Evolutionary conservation across 1,139 yeast genomes (phyloP).

Genomic region (Geotrichum citri-aurantii): DNA sequence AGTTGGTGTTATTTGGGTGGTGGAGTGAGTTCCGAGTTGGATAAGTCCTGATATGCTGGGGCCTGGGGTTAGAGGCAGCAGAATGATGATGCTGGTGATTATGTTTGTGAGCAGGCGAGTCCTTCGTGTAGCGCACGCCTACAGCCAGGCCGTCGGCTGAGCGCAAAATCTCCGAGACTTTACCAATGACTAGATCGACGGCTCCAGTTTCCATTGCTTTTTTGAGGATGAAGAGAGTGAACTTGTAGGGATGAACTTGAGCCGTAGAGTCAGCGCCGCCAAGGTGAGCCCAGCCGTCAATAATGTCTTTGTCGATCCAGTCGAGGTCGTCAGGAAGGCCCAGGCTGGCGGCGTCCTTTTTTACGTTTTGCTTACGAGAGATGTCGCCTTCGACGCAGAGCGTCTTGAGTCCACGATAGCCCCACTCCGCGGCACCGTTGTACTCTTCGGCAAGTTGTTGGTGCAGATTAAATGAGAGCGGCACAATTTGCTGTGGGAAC

Average conservation of each 20-base stretch:
- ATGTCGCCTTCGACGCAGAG: conserved; percentile 84
- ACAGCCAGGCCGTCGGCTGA: conserved; percentile 25
- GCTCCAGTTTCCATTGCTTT: conserved; percentile 81
- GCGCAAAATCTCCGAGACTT: conserved; percentile 55
- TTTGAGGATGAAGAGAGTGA: conserved; percentile 72
- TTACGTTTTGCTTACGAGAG: conserved; percentile 8
- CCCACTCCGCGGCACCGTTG: conserved; percentile 85
- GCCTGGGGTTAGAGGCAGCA: neutral
- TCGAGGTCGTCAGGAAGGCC: conserved; percentile 64
- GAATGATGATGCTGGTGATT: conserved; percentile 48
- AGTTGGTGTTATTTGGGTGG: conserved; percentile 2
- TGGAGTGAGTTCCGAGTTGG: neutral
- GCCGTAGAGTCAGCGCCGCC: conserved; percentile 91
- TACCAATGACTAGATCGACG: conserved; percentile 79
- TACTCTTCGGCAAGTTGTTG: conserved; percentile 72
- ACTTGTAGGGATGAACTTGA: conserved; percentile 93
- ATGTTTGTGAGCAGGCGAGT: conserved; percentile 45
- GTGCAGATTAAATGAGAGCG: conserved; percentile 79
- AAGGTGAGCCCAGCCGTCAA: conserved; percentile 68
- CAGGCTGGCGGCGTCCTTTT: conserved; percentile 5
- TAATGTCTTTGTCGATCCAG: conserved; percentile 69
- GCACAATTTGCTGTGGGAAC: conserved; percentile 91
- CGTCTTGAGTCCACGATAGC: conserved; percentile 81
- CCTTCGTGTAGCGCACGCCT: conserved; percentile 23
- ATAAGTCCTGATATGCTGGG: neutral